Conservation (phyloP, 805 yeast genomes). For the Saccharomycopsis sp. region DNA sequence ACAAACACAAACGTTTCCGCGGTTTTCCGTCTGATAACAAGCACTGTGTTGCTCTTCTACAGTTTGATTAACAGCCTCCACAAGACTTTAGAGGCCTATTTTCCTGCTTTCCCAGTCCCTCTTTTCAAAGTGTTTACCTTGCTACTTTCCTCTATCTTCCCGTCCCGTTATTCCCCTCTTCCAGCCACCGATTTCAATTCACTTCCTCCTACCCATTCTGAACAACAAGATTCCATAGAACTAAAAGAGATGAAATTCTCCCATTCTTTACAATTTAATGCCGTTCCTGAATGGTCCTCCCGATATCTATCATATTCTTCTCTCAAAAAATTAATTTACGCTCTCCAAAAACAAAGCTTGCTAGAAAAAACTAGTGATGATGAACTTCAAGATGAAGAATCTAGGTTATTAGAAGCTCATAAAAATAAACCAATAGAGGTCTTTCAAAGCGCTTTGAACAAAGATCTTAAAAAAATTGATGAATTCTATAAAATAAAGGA, state of each 20-base stretch:
- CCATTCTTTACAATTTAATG: conserved; percentile 89
- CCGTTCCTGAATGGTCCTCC: conserved; percentile 97
- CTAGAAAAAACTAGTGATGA: conserved; percentile 19
- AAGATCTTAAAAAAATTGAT: conserved; percentile 68
- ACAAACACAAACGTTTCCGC: too few species aligned
- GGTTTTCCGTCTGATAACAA: too few species aligned
- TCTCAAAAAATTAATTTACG: conserved; percentile 73
- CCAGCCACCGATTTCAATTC: too few species aligned
- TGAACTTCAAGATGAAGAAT: conserved; percentile 16
- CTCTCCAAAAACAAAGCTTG: conserved; percentile 57
- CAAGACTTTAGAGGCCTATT: too few species aligned
- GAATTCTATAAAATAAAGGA: conserved; percentile 64
- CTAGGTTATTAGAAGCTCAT: conserved; percentile 24
- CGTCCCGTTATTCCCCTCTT: too few species aligned
- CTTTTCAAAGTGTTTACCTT: too few species aligned
- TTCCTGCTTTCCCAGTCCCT: too few species aligned
- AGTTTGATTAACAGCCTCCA: too few species aligned
- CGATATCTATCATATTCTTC: conserved; percentile 85
- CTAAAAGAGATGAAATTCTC: conserved; percentile 70
- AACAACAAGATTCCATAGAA: neutral
- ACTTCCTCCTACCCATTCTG: conserved; percentile 11
- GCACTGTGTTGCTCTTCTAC: too few species aligned
- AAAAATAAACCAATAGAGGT: conserved; percentile 27
- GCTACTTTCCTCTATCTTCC: too few species aligned
- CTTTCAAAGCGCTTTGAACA: conserved; percentile 66